Conservation (phyloP, 2,329 filamentous ascomycete genomes). For the Stachybotrys chlorohalonatus region DNA sequence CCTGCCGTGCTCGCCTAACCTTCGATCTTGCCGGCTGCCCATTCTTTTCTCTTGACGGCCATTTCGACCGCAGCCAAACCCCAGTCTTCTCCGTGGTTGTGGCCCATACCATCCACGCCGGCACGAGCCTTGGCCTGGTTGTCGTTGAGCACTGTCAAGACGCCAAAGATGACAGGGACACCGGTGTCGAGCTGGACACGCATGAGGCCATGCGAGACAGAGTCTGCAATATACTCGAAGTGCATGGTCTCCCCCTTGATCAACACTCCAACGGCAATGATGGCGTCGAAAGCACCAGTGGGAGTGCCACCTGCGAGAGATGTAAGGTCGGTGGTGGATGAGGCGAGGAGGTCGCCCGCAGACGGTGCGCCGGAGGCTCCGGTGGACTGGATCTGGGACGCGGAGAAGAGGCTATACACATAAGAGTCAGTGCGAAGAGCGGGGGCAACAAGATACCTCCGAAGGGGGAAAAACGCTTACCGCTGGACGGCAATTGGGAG, state of each 20-base stretch:
- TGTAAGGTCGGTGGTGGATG: conserved; percentile 58
- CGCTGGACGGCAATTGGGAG: conserved; percentile 83
- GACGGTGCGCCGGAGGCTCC: conserved; percentile 47
- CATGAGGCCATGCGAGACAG: conserved; percentile 89
- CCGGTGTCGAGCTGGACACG: conserved; percentile 82
- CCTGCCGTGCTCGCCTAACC: conserved; percentile 12
- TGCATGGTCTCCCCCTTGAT: conserved; percentile 99
- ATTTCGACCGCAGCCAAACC: conserved; percentile 90
- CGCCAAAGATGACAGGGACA: conserved; percentile 83
- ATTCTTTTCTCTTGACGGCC: conserved; percentile 76
- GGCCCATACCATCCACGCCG: conserved; percentile 56
- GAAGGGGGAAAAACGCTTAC: conserved; percentile 33
- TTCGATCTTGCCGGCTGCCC: conserved; percentile 61
- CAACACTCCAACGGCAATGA: conserved; percentile 90
- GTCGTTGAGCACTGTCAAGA: conserved; percentile 82
- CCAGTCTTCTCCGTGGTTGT: conserved; percentile 98
- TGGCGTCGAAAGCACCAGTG: conserved; percentile 74
- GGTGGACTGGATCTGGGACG: conserved; percentile 75
- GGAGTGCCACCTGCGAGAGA: conserved; percentile 30
- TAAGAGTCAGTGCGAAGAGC: conserved; percentile 6
- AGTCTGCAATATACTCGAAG: conserved; percentile 96
- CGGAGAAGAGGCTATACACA: conserved; percentile 61
- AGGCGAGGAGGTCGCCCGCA: conserved; percentile 68
- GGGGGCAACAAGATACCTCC: not conserved
- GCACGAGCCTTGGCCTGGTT: conserved; percentile 81